Evolutionary conservation across 768 basidiomycete species (phyloP).

Genomic region (Tricholoma sp.): DNA sequence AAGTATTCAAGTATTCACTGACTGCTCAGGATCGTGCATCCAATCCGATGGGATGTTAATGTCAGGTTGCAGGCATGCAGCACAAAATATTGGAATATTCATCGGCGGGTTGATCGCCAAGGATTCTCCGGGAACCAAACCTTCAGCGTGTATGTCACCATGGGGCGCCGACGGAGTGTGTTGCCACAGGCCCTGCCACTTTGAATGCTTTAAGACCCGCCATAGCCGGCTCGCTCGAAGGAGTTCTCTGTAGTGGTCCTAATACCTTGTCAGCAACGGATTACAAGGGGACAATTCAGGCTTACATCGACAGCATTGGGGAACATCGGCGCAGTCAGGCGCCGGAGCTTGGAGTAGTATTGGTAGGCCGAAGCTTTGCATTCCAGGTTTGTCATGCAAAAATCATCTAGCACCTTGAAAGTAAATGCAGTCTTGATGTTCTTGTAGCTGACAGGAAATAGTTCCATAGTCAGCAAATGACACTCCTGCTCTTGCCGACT

Average conservation of each 20-base stretch:
- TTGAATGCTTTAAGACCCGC: constrained; percentile 12
- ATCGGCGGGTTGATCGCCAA: background rate
- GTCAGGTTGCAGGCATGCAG: constrained; percentile 21
- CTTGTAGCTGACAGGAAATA: constrained; percentile 1
- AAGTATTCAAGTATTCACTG: background rate
- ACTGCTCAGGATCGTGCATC: constrained; percentile 4
- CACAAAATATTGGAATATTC: constrained; percentile 15
- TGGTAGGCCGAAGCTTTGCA: constrained; percentile 13
- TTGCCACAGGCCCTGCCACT: background rate
- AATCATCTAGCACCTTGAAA: constrained; percentile 2
- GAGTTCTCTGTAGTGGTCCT: constrained; percentile 11
- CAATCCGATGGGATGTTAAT: constrained; percentile 21
- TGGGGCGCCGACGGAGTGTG: too few species aligned
- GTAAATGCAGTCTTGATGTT: constrained; percentile 10
- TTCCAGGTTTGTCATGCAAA: constrained; percentile 10
- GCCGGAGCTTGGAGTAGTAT: constrained; percentile 9
- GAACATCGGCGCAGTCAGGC: background rate
- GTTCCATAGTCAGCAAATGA: constrained; percentile 7
- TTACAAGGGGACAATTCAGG: background rate
- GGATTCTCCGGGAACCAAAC: constrained; percentile 2
- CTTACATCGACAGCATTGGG: background rate
- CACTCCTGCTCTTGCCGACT: constrained; percentile 9
- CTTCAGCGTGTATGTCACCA: too few species aligned
- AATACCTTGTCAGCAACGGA: background rate
- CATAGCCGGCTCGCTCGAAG: constrained; percentile 8